phyloP scores from a whole-genome alignment of 148 eudicot genomes.

The Heliosperma pusillum region DNA sequence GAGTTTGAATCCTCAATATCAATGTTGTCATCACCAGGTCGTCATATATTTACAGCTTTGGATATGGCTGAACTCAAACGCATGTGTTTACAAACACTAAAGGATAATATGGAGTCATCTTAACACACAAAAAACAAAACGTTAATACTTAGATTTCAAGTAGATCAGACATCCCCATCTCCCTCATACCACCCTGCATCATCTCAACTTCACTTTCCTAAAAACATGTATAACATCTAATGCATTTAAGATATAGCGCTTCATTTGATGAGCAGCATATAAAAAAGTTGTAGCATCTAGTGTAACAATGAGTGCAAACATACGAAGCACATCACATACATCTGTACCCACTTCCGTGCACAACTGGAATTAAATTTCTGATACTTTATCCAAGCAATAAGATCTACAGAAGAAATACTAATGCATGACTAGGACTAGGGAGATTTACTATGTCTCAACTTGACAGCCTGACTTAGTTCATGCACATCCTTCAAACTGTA shows the following conservation, averaged over 20 bases:
- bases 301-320: not conserved
- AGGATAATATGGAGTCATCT: not conserved
- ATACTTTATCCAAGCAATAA: not conserved
- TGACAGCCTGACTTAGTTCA: not conserved
- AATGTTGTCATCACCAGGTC: not conserved
- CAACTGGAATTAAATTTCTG: not conserved
- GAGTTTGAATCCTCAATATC: not conserved
- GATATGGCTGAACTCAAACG: not conserved
- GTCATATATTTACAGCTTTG: not conserved
- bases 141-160: not conserved
- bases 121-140: not conserved
- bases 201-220: not conserved
- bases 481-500: not conserved
- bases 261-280: not conserved
- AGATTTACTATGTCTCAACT: not conserved
- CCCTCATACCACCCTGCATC: not conserved
- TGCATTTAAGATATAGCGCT: not conserved
- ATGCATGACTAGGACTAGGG: not conserved
- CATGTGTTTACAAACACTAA: not conserved
- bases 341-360: not conserved
- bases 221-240: not conserved
- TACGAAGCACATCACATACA: not conserved
- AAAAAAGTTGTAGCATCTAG: not conserved
- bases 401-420: not conserved
- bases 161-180: slow-evolving; percentile 2